Conservation (phyloP, 2,329 filamentous ascomycete species). For the Diplodia scrobiculata region DNA sequence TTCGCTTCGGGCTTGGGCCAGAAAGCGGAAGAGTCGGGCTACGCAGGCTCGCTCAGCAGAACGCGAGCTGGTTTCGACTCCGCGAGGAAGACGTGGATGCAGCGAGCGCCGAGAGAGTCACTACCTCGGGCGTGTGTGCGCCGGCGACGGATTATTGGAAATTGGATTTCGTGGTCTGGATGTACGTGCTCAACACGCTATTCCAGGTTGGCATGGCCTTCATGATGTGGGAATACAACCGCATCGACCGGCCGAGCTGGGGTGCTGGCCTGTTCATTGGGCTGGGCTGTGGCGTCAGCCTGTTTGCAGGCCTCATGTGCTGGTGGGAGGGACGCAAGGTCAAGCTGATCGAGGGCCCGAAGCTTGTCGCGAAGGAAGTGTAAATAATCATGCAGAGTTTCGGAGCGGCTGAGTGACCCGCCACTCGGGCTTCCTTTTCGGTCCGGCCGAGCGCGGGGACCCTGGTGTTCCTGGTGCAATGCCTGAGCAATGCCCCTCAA, state of each 20-base stretch:
- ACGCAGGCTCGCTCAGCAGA: conserved; percentile 42
- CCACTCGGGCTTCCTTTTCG: not conserved
- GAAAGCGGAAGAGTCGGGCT: not conserved
- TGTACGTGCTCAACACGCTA: conserved; percentile 76
- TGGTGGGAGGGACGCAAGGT: conserved; percentile 17
- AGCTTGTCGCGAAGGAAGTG: conserved; percentile 8
- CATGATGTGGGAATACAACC: conserved; percentile 81
- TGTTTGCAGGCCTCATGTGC: conserved; percentile 10
- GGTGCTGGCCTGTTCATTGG: conserved; percentile 77
- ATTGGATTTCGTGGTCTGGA: conserved; percentile 76
- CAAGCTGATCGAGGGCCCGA: conserved; percentile 20
- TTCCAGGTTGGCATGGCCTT: conserved; percentile 73
- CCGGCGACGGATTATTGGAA: conserved; percentile 71
- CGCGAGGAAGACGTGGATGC: conserved; percentile 56
- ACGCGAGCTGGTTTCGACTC: conserved; percentile 61
- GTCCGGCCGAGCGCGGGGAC: not conserved
- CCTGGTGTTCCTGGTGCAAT: not conserved
- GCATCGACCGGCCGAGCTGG: conserved; percentile 72
- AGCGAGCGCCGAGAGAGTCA: conserved; percentile 49
- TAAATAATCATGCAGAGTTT: not conserved
- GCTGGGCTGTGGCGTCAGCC: conserved; percentile 65
- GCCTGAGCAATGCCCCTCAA: conserved; percentile 12
- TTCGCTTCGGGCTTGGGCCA: conserved; percentile 52
- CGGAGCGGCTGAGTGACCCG: not conserved
- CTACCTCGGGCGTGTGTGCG: conserved; percentile 64